Evolutionary conservation across 2,329 filamentous ascomycete genomes (phyloP).

Genomic region (Cladophialophora bantiana): DNA sequence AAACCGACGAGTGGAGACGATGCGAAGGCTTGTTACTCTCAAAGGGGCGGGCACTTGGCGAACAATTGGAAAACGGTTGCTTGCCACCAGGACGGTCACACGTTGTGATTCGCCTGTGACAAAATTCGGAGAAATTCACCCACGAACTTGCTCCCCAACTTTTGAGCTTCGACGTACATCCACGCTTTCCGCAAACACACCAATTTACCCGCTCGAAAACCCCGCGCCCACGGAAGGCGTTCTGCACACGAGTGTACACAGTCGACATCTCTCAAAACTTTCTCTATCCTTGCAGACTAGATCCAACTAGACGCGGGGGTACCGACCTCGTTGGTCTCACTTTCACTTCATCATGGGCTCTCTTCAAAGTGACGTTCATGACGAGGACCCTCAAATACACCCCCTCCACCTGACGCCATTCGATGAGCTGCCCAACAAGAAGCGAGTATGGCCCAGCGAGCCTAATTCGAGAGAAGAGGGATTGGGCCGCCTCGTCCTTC

Average conservation of each 20-base stretch:
- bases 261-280: background rate
- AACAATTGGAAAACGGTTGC: background rate
- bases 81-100: background rate
- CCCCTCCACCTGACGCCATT: constrained; percentile 43
- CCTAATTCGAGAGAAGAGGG: constrained; percentile 60
- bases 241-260: background rate
- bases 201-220: background rate
- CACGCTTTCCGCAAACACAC: background rate
- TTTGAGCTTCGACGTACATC: background rate
- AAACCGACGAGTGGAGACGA: constrained; percentile 5
- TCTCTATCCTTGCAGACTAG: background rate
- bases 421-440: constrained; percentile 57
- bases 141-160: background rate
- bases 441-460: constrained; percentile 56
- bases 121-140: constrained; percentile 7
- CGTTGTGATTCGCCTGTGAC: background rate
- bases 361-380: constrained; percentile 3
- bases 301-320: background rate
- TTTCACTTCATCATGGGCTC: constrained; percentile 7
- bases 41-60: background rate
- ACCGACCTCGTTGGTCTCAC: background rate
- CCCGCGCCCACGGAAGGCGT: background rate
- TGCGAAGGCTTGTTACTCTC: constrained; percentile 1
- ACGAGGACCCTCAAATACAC: constrained; percentile 19
- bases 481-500: constrained; percentile 58